Evolutionary conservation across 257 asterid genomes (phyloP), one percentile per base, ranked within the genome.

Genomic region (Solanum raphanifolium): DNA sequence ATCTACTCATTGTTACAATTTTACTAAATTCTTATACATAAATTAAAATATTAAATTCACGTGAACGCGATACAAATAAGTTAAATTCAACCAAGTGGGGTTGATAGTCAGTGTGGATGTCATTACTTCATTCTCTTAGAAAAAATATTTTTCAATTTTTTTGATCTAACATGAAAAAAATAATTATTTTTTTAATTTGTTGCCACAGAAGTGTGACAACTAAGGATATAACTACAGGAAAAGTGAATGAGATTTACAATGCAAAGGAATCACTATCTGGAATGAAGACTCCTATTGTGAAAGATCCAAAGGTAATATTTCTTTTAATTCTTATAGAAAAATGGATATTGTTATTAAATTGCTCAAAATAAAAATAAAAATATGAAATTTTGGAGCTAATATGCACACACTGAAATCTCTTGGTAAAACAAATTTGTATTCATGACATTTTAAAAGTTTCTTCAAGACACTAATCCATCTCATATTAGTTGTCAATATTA

Each of bases 251-350:
- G 55, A 92, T 97, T 71, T 97, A 97, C 89, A 58, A 93, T 52
- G 98, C 98, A 39, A 95, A 87, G 65, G 94, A 94, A 89, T 90
- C 92, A 2, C 90, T 95, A 36, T 91, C 94, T 7, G 92, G 94
- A 41, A 85, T 94, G 84, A 94, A 92, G 89, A 87, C 95, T 83
- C 99, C 99, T 11, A 35, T 88, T 23, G 89, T 97, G 68, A 91
- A 89, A 88, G 95, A 95, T 81, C 88, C 92, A 46, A 81, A 93
- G 95, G 99, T 95, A 91, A 91, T 62, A 20, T 82, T 46, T 43
- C 66, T 43, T 43, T 79, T 35, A 41, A 39, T 78, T 41, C 7
- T 78, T n/a, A 12, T 23, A 76, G 23, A 13, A 76, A 38, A 55
- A 55, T 55, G n/a, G 25, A 55, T 7, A 55, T 55, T 55, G 65